phyloP scores from a whole-genome alignment of 2,329 filamentous ascomycete species.

The Colletotrichum sp. region DNA sequence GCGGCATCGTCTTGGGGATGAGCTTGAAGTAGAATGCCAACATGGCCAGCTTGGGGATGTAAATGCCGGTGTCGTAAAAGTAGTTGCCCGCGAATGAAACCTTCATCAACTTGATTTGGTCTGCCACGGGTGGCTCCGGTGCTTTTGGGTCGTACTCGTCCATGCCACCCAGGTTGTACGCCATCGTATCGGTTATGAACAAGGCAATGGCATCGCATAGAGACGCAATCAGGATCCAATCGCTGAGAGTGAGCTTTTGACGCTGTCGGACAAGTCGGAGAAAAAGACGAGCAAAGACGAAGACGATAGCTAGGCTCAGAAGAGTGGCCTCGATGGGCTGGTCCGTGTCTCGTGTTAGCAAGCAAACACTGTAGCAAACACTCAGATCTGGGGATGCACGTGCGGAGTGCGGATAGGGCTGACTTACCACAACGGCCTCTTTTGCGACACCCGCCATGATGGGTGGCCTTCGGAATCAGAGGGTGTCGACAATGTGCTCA shows the following conservation, averaged over 20 bases:
- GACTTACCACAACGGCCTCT: slow-evolving; percentile 19
- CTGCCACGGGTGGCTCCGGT: not conserved
- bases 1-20: slow-evolving; percentile 28
- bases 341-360: not conserved
- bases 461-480: not conserved
- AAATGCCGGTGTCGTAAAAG: slow-evolving; percentile 34
- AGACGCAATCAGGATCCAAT: slow-evolving; percentile 31
- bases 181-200: slow-evolving; percentile 27
- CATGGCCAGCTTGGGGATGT: slow-evolving; percentile 31
- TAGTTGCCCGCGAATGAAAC: slow-evolving; percentile 34
- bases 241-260: slow-evolving; percentile 29
- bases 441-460: slow-evolving; percentile 17
- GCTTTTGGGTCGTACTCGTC: slow-evolving; percentile 24
- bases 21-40: slow-evolving; percentile 32
- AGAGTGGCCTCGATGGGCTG: slow-evolving; percentile 33
- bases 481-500: not conserved
- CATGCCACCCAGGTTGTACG: slow-evolving; percentile 32
- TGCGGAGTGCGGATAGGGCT: not conserved
- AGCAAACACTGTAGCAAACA: not conserved
- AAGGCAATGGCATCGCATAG: slow-evolving; percentile 29
- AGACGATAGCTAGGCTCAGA: slow-evolving; percentile 23
- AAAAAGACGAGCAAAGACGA: slow-evolving; percentile 26
- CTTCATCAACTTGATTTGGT: slow-evolving; percentile 28
- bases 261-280: slow-evolving; percentile 29
- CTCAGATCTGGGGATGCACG: not conserved